Base-by-base conservation (phyloP, 805 yeast species). In the Wickerhamiella kurtzmanii region DNA sequence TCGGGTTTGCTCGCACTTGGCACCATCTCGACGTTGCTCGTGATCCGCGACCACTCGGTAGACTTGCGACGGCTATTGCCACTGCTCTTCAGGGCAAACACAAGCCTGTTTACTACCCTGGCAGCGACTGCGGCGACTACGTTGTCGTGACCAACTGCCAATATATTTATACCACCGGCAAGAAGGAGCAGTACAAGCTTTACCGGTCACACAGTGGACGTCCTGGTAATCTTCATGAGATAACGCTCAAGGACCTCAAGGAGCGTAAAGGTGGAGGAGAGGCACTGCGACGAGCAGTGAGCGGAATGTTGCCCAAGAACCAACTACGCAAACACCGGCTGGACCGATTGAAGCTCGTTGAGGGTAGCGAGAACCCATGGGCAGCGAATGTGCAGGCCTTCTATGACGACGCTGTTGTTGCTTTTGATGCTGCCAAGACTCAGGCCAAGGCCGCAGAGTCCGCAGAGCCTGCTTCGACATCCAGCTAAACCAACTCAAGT, bases 291-390 rank as follows among this genome's bases (percentile, higher is more conserved):
- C 77, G 82, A 56, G 97, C 99, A 1, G 98, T 92, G 4, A 80
- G 85, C 52, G 94, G 94, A 48, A 92, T 92, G 99, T 72, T 92
- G 47, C 98, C 98, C 39, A 88, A 85, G 68, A 89, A 92, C 64
- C 79, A 79, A 58, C 74, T 81, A 53, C 77, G 97, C 64, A 75
- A 80, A 57, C 67, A 70, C 13, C 78, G 98, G 63, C 64, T 92
- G 59, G 89, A 77, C 22, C 76, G 99, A 61, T 71, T 92, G 51
- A 87, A 85, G 65, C 77, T 85, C 0, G 83, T 75, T 62, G 97
- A 94, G 56, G 96, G 89, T 22, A 77, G 85, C 48, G 82, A 82
- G 48, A 83, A 84, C 61, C 96, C 96, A 20, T 92, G 85, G 63
- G 77, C 76, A 53, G 74, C 79, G 54, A 92, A 92, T 60, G 71